phyloP scores from a whole-genome alignment of 345 rosid genomes.

The Psidium guajava region DNA sequence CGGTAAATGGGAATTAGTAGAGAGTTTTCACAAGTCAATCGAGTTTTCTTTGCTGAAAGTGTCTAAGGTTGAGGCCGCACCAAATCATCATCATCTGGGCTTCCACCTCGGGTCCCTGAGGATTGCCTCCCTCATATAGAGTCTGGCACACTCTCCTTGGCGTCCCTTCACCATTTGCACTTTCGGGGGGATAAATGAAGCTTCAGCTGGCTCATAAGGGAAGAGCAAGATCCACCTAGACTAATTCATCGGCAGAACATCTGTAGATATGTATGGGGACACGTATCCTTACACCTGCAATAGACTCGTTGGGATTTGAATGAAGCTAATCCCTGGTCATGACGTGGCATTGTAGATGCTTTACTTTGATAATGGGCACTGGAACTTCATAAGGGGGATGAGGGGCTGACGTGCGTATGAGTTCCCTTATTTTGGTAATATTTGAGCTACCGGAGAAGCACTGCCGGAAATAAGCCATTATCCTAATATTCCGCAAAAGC shows the following conservation, averaged over 20 bases:
- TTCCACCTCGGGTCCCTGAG: no score
- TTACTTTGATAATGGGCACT: slow-evolving; percentile 54
- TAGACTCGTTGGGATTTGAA: slow-evolving; percentile 73
- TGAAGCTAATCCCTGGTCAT: slow-evolving; percentile 64
- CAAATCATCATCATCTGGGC: no score
- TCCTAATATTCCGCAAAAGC: slow-evolving; percentile 58
- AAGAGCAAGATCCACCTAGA: no score
- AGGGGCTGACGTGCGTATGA: slow-evolving; percentile 69
- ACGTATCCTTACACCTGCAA: slow-evolving; percentile 77
- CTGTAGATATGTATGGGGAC: slow-evolving; percentile 64
- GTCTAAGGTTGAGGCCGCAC: no score
- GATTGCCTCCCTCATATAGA: no score
- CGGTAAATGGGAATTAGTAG: no score
- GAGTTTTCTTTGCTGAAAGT: no score
- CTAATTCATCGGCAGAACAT: slow-evolving; percentile 47
- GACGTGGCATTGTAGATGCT: slow-evolving; percentile 81
- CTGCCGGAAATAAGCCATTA: slow-evolving; percentile 81
- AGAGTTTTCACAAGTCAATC: no score
- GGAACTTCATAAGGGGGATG: slow-evolving; percentile 88
- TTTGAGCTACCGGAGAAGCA: slow-evolving; percentile 53
- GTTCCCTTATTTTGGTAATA: slow-evolving; percentile 65
- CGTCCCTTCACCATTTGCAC: no score
- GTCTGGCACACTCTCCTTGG: no score
- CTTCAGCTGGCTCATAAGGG: no score
- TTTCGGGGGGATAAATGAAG: no score